These are phyloP conservation scores for Wickerhamiella qilinensis DNA, from an alignment of 805 yeast genomes.

Conservation along the genomic window DNA sequence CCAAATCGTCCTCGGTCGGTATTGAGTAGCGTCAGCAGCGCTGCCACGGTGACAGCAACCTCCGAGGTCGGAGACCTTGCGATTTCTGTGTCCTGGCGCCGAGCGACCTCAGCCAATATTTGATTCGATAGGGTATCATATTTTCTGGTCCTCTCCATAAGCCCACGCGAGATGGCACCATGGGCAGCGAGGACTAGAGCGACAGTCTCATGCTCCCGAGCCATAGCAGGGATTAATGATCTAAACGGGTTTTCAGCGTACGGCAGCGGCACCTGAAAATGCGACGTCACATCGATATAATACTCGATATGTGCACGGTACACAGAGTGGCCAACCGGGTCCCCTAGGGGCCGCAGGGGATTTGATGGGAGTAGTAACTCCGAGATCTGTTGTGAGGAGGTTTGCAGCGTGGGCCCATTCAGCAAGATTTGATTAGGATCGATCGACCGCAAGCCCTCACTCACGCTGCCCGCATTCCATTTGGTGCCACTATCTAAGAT, in stretches of 20 bases:
- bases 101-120: background rate
- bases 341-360: too few relatives aligned
- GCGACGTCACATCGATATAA: conserved; percentile 46
- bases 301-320: too few relatives aligned
- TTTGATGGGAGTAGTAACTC: too few relatives aligned
- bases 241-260: conserved; percentile 52
- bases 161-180: conserved; percentile 5
- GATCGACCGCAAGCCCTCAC: too few relatives aligned
- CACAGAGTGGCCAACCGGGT: too few relatives aligned
- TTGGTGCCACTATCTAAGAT: too few relatives aligned
- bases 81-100: background rate
- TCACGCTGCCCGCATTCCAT: too few relatives aligned
- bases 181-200: conserved; percentile 11
- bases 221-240: conserved; percentile 49
- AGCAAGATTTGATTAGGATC: too few relatives aligned
- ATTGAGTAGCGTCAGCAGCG: conserved; percentile 3
- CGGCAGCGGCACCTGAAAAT: conserved; percentile 51
- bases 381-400: too few relatives aligned
- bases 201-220: conserved; percentile 27
- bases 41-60: conserved; percentile 2
- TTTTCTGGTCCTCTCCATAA: background rate
- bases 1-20: conserved; percentile 9
- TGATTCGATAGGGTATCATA: background rate
- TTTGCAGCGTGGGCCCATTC: too few relatives aligned
- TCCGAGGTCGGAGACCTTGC: conserved; percentile 3